phyloP scores from a whole-genome alignment of 306 rosid species.

The Benincasa hispida region DNA sequence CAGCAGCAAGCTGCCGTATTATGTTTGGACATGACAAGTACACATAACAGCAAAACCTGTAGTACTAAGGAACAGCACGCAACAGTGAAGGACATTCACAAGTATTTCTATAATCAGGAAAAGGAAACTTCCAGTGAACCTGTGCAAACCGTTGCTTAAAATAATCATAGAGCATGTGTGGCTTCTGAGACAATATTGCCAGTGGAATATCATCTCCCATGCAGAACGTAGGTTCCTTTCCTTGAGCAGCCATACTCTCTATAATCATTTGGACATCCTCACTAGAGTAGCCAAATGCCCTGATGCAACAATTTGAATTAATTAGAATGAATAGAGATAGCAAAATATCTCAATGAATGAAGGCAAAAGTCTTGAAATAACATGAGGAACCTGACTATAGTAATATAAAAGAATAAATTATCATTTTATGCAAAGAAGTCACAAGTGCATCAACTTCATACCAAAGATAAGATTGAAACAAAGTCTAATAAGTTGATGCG shows the following conservation, averaged over 20 bases:
- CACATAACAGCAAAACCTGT: neutral
- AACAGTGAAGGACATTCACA: neutral
- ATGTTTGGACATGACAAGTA: neutral
- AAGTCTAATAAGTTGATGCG: too few species aligned
- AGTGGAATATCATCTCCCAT: slow-evolving; percentile 97
- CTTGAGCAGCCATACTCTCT: slow-evolving; percentile 92
- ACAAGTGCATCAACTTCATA: neutral
- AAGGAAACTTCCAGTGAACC: slow-evolving; percentile 31
- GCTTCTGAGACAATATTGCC: slow-evolving; percentile 84
- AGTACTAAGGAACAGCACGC: neutral
- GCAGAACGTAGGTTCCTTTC: slow-evolving; percentile 98
- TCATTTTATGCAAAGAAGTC: neutral
- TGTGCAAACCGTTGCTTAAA: slow-evolving; percentile 98
- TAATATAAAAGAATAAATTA: neutral
- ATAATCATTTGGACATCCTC: slow-evolving; percentile 99
- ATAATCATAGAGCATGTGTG: slow-evolving; percentile 91
- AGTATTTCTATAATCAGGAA: neutral
- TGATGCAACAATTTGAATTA: slow-evolving; percentile 29
- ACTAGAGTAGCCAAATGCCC: slow-evolving; percentile 99
- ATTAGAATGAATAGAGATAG: slow-evolving; percentile 19
- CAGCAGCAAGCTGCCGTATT: too few species aligned
- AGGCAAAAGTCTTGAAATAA: neutral
- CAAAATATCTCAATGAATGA: neutral
- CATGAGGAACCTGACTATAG: neutral
- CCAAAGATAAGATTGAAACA: neutral